phyloP scores from a whole-genome alignment of 2,329 filamentous ascomycete species.

The Neonectria magnoliae region DNA sequence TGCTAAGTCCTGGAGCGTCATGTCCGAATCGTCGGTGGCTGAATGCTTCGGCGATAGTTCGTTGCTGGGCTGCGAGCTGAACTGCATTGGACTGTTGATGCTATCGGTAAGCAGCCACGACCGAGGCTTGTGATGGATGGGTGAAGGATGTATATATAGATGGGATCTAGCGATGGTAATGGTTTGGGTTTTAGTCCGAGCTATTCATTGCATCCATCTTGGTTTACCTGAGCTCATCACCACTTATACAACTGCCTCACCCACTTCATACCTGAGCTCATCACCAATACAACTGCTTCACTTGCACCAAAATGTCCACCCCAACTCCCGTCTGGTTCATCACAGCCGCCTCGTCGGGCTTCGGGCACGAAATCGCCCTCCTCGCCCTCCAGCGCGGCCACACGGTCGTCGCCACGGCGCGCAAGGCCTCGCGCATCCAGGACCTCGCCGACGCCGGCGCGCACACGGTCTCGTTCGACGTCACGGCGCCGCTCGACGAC shows the following conservation, averaged over 20 bases:
- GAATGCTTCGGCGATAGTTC: conserved; percentile 30
- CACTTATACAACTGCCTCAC: too few relatives aligned
- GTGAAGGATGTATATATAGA: background rate
- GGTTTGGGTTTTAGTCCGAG: background rate
- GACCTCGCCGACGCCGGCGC: conserved; percentile 57
- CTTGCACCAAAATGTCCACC: background rate
- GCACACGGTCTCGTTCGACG: conserved; percentile 56
- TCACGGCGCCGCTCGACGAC: conserved; percentile 51
- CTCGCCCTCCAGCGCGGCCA: conserved; percentile 58
- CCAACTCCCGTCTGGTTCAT: conserved; percentile 61
- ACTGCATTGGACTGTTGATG: background rate
- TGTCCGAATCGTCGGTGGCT: background rate
- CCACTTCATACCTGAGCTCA: background rate
- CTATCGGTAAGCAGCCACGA: background rate
- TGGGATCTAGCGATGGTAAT: background rate
- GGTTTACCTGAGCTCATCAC: background rate
- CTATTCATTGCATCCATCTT: background rate
- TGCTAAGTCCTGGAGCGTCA: conserved; percentile 24
- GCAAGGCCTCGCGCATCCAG: conserved; percentile 51
- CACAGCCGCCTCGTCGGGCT: conserved; percentile 61
- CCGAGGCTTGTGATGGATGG: background rate
- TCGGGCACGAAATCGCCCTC: conserved; percentile 57
- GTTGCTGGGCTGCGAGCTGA: background rate
- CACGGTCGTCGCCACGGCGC: conserved; percentile 61
- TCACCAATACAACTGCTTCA: background rate